Base-by-base conservation (phyloP, 2,329 filamentous ascomycete species). In the Diplodia mutila region DNA sequence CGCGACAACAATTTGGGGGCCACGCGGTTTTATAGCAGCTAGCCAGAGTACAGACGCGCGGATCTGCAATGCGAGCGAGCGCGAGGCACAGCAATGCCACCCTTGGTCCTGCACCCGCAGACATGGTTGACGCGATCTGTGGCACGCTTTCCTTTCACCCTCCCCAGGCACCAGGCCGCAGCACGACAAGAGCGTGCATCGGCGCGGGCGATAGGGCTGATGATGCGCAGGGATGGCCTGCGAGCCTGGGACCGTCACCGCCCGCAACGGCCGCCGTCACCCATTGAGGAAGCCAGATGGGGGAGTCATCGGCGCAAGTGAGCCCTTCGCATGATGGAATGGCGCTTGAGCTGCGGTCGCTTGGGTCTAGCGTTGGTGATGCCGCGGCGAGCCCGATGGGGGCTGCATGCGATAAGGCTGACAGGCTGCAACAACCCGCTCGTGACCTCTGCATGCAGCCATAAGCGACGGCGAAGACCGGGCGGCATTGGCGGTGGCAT, bases 141-240 rank as follows among this genome's bases (percentile, higher is more conserved):
- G 55, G 37, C 55, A 61, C 55, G 39, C 37, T 48, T 16, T 18
- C 23, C 34, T 21, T 32, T 29, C 54, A 25, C 21, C 34, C 21
- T n/a, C 8, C 21, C 37, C 55, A 61, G 55, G 55, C 55, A 61
- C 55, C 55, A 61, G 55, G 55, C 55, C 55, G 39, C 39, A n/a
- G 55, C 37, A 39, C 12, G 23, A 18, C n/a, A 23, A 61, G 23
- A 23, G 23, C 55, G 11, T 21, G 34, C 34, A 8, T 57, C 54
- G 54, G 54, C 54, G 54, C 54, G 23, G 16, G 55, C 55, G 55
- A 32, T 61, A 61, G 55, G 55, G 55, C 55, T 61, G 55, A 61
- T 25, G 39, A 14, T 12, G 4, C 9, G 37, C 55, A 46, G 55
- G 55, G 55, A 61, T 61, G 18, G 54, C n/a, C n/a, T n/a, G n/a